Evolutionary conservation across 306 rosid species (phyloP).

Genomic region (Dryas drummondii): DNA sequence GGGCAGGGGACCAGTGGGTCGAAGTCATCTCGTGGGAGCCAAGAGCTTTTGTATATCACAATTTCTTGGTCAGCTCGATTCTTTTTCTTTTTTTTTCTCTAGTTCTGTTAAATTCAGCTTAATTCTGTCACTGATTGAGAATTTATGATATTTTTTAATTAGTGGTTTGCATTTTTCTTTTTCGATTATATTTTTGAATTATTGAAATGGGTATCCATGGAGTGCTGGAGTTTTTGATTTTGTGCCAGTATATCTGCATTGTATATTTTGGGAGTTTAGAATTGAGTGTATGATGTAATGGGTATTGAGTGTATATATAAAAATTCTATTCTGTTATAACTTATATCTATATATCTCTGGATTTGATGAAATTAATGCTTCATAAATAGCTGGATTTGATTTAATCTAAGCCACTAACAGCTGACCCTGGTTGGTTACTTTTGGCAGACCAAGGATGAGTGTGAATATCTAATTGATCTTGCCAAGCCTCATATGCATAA

Average conservation of each 20-base stretch:
- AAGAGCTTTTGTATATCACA: slow-evolving; percentile 88
- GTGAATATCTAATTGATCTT: slow-evolving; percentile 70
- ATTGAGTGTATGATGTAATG: not conserved
- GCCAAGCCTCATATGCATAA: slow-evolving; percentile 84
- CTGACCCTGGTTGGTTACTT: slow-evolving; percentile 39
- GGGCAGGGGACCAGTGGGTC: slow-evolving; percentile 70
- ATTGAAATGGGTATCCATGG: not conserved
- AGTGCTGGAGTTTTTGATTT: not conserved
- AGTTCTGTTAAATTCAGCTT: not conserved
- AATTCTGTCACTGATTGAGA: not conserved
- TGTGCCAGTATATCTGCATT: not conserved
- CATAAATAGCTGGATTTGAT: not conserved
- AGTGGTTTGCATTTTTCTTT: not conserved
- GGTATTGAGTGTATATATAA: not conserved
- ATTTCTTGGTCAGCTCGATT: slow-evolving; percentile 63
- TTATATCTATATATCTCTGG: not conserved
- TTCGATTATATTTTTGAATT: not conserved
- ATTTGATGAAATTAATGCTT: not conserved
- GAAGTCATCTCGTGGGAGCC: slow-evolving; percentile 98
- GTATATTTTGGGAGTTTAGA: not conserved
- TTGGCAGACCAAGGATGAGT: slow-evolving; percentile 80
- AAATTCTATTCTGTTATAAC: too few species aligned
- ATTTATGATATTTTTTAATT: not conserved
- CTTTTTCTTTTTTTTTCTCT: not conserved
- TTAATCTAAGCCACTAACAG: slow-evolving; percentile 14